Base-by-base conservation (phyloP, 2,329 filamentous ascomycete genomes). In the Neofusicoccum parvum region DNA sequence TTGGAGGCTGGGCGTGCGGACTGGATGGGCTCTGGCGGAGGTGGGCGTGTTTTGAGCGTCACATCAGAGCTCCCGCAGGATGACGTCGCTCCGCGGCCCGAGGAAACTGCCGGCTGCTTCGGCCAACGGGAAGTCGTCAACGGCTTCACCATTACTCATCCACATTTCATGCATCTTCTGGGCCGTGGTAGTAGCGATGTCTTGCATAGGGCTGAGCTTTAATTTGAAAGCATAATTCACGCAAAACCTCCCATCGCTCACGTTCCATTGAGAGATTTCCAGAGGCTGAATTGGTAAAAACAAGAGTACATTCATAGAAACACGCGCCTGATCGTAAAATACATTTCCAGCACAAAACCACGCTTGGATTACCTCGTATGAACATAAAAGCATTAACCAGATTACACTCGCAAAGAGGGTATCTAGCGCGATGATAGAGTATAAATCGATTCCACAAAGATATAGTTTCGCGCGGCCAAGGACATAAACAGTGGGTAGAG, bases 11-110 rank as follows among this genome's bases (percentile, higher is more conserved):
- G 67, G 27, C 10, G 41, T 37, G 49, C 36, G 39, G 27, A 14
- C 10, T 46, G 39, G 23, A 27, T 10, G 36, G 27, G 48, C 15
- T 20, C 11, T 27, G 11, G 41, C 10, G 17, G 60, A 53, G 49
- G 27, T 36, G 23, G 37, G 20, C 15, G 39, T 46, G 62, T 32
- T 64, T 64, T 27, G 37, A 37, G 37, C n/a, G 32, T 60, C 20
- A 17, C 48, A 53, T 45, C 39, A 64, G 62, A 64, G 62, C 62
- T 64, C 43, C 62, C 17, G 50, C 62, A 53, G n/a, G 34, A 64
- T 54, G 62, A 54, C 62, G 51, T 64, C 41, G 49, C 39, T 12
- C 50, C 11, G 50, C 43, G 50, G 50, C 39, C 62, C 56, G 56
- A 60, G 39, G 6, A 20, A 60, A 48, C n/a, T 36, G 39, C 62